Conservation (phyloP, 176 grass and related monocot genomes). For the Avena sativa region DNA sequence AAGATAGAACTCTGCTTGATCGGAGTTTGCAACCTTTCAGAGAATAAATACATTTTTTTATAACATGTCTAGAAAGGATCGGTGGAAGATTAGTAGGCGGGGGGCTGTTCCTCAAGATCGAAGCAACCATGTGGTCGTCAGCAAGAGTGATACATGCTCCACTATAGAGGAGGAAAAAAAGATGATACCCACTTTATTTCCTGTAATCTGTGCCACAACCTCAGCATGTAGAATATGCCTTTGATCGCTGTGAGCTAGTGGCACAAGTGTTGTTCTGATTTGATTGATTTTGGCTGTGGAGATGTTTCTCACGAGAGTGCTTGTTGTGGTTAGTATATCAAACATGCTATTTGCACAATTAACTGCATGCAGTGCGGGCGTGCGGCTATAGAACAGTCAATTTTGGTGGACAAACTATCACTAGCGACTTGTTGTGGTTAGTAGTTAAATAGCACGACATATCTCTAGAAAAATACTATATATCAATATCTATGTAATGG, state of each 20-base stretch:
- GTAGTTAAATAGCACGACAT: neutral
- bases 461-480: too few relatives aligned
- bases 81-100: neutral
- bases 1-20: neutral
- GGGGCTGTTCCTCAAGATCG: neutral
- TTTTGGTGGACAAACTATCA: neutral
- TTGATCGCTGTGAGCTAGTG: neutral
- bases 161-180: neutral
- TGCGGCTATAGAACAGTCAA: neutral
- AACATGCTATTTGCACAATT: neutral
- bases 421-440: neutral
- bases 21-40: neutral
- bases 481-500: too few relatives aligned
- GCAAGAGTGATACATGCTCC: neutral
- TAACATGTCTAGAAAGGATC: neutral
- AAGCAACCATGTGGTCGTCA: neutral
- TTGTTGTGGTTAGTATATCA: neutral
- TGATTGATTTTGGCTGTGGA: neutral
- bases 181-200: neutral
- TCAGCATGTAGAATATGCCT: conserved; percentile 11
- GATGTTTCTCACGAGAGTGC: neutral
- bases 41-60: neutral
- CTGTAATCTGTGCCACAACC: neutral
- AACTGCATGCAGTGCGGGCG: neutral
- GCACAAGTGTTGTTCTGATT: neutral